Percentiles rank a stretch among this genome's conserved stretches.
phyloP scores from a whole-genome alignment of 768 basidiomycete genomes.

The Naematelia aurantialba region DNA sequence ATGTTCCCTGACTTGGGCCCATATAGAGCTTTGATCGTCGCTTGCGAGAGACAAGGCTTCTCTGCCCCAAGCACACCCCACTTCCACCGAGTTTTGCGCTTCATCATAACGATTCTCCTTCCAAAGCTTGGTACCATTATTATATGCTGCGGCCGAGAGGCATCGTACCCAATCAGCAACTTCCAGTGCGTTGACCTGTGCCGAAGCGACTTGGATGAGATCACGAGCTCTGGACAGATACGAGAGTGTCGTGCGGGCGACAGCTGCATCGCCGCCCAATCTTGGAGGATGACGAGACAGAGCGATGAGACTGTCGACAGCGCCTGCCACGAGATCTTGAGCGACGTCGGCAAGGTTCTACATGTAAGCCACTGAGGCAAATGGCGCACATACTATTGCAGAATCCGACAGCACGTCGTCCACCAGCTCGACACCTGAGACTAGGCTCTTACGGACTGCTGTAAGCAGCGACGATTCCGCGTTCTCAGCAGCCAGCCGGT shows the following conservation, averaged over 20 bases:
- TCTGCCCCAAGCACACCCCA: slow-evolving; percentile 60
- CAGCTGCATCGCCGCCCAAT: neutral
- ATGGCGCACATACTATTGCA: slow-evolving; percentile 12
- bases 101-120: slow-evolving; percentile 62
- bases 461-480: neutral
- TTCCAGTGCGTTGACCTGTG: slow-evolving; percentile 4
- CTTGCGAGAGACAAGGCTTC: slow-evolving; percentile 51
- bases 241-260: neutral
- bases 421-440: slow-evolving; percentile 5
- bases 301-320: slow-evolving; percentile 19
- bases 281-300: slow-evolving; percentile 4
- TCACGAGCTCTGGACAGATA: slow-evolving; percentile 6
- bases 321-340: slow-evolving; percentile 12
- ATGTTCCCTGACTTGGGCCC: slow-evolving; percentile 52
- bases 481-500: neutral
- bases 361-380: neutral
- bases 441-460: slow-evolving; percentile 8
- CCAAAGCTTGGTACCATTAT: slow-evolving; percentile 55
- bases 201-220: neutral
- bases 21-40: slow-evolving; percentile 22
- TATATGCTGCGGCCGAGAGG: slow-evolving; percentile 44
- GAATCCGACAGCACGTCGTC: slow-evolving; percentile 11
- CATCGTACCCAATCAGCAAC: slow-evolving; percentile 42
- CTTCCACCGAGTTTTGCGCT: slow-evolving; percentile 64
- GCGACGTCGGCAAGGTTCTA: slow-evolving; percentile 2